These are phyloP conservation scores for Escallonia herrerae DNA, from an alignment of 129 eudicot species.

Conservation along the genomic window DNA sequence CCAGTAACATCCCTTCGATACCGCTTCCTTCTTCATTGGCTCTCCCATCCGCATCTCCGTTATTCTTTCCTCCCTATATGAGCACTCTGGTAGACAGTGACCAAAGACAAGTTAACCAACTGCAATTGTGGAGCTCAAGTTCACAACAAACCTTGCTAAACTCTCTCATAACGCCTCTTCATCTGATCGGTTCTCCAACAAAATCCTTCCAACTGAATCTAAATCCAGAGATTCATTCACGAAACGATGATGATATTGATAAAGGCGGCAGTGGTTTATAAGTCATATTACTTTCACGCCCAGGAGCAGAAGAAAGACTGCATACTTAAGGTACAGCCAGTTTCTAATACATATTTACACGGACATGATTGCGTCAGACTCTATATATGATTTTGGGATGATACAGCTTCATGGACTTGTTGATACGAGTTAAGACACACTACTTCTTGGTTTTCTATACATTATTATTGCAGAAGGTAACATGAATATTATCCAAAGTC, in stretches of 20 bases:
- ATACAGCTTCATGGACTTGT: no score
- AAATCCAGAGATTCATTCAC: constrained; percentile 25
- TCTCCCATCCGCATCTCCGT: constrained; percentile 41
- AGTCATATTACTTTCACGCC: neutral
- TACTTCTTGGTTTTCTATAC: no score
- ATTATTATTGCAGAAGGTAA: no score
- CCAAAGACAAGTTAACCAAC: constrained; percentile 37
- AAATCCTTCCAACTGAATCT: constrained; percentile 13
- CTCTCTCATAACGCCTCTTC: constrained; percentile 37
- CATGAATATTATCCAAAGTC: no score
- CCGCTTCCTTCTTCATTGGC: constrained; percentile 24
- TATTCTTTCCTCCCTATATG: constrained; percentile 27
- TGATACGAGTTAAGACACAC: no score
- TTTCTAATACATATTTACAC: no score
- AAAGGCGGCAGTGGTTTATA: neutral
- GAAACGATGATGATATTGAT: constrained; percentile 23
- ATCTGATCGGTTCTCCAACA: constrained; percentile 12
- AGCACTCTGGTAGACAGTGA: constrained; percentile 32
- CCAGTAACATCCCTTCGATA: constrained; percentile 4
- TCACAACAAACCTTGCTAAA: constrained; percentile 36
- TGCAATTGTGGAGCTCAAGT: constrained; percentile 41
- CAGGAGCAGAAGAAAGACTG: no score
- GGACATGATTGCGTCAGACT: no score
- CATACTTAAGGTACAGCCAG: no score
- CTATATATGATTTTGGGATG: no score